These are phyloP conservation scores for Phytophthora hibernalis DNA, from an alignment of 352 stramenopile genomes.

Conservation along the genomic window DNA sequence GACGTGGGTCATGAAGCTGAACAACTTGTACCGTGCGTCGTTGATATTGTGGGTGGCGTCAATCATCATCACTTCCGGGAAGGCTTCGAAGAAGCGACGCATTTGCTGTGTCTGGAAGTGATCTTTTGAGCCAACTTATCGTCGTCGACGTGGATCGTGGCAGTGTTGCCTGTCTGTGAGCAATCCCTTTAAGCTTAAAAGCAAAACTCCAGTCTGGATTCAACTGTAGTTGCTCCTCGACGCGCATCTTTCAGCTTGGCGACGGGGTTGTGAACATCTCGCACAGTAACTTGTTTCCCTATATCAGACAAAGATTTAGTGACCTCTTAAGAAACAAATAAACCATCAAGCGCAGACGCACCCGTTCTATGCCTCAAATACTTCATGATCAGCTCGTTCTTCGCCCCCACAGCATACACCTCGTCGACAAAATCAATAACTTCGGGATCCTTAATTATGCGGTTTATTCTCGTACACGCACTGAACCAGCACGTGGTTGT, in stretches of 20 bases:
- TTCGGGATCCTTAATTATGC: neutral
- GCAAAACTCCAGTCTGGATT: neutral
- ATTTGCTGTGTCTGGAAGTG: conserved; percentile 15
- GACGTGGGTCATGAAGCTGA: conserved; percentile 1
- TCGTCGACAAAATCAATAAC: too few species aligned
- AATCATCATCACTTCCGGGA: conserved; percentile 6
- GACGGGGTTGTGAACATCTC: neutral
- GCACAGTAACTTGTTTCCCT: neutral
- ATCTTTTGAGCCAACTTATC: conserved; percentile 7
- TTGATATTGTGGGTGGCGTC: conserved; percentile 4
- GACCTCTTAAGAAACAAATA: too few species aligned
- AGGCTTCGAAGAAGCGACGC: conserved; percentile 8
- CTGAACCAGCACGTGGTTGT: neutral
- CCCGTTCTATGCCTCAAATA: neutral
- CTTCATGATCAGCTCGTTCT: conserved; percentile 1
- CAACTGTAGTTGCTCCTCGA: neutral
- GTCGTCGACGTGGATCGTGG: conserved; percentile 10
- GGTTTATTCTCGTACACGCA: neutral
- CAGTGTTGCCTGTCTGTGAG: conserved; percentile 1
- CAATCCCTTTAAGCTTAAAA: neutral
- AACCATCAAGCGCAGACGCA: neutral
- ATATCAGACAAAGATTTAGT: neutral
- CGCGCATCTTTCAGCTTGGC: neutral
- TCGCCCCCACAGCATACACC: too few species aligned
- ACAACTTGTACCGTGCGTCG: conserved; percentile 1